Percentiles rank a stretch among this genome's conserved stretches.
These are phyloP conservation scores for Pseudogymnoascus sp. DNA, from an alignment of 2,329 filamentous ascomycete species.

Conservation along the genomic window DNA sequence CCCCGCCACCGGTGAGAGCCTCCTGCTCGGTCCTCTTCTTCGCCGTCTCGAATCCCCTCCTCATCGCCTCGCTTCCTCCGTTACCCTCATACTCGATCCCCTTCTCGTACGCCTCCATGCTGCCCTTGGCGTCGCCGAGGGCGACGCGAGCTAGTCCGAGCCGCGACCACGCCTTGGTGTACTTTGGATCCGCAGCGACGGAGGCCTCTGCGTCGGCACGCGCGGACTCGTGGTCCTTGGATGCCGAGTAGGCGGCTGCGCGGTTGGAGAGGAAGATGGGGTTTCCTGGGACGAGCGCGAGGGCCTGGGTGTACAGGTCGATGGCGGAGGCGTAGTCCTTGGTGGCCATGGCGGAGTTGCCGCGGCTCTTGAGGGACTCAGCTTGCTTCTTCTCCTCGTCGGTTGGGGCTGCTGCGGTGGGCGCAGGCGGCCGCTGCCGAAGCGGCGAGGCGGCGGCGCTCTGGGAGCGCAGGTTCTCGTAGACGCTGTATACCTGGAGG, in stretches of 20 bases:
- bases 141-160: slow-evolving; percentile 88
- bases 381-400: slow-evolving; percentile 67
- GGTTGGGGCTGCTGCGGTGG: slow-evolving; percentile 31
- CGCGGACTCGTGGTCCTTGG: slow-evolving; percentile 76
- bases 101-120: slow-evolving; percentile 89
- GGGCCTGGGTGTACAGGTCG: slow-evolving; percentile 79
- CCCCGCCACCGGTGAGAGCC: slow-evolving; percentile 44
- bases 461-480: slow-evolving; percentile 77
- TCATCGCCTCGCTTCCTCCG: slow-evolving; percentile 94
- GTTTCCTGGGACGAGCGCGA: slow-evolving; percentile 74
- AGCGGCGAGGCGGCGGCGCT: slow-evolving; percentile 32
- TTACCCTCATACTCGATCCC: slow-evolving; percentile 92
- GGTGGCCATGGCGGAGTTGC: slow-evolving; percentile 89
- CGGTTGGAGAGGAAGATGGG: slow-evolving; percentile 97
- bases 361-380: slow-evolving; percentile 80
- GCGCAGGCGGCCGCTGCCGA: slow-evolving; percentile 38
- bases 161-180: slow-evolving; percentile 96
- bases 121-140: slow-evolving; percentile 80
- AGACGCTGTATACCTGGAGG: slow-evolving; percentile 86
- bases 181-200: slow-evolving; percentile 78
- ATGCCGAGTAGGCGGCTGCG: slow-evolving; percentile 84
- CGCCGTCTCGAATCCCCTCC: slow-evolving; percentile 91
- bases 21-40: slow-evolving; percentile 81
- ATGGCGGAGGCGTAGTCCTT: slow-evolving; percentile 85
- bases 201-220: slow-evolving; percentile 86